Base-by-base conservation (phyloP, 441 rosid species). In the Isatis lusitanica region DNA sequence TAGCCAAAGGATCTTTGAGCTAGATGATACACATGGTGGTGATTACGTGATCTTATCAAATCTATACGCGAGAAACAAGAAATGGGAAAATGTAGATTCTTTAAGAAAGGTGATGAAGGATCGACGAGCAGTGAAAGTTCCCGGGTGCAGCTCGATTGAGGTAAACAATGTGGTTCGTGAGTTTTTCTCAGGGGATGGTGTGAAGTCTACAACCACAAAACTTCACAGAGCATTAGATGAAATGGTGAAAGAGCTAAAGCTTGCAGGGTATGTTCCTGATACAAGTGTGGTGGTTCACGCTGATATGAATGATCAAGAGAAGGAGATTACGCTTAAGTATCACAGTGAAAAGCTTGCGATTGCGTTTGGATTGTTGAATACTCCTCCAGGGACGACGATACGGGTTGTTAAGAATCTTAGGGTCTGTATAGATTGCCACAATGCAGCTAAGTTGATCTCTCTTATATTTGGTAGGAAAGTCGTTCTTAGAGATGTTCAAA, bases 111-210 rank as follows among this genome's bases (percentile, higher is more conserved):
- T 82, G 71, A 90, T 90, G 94, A 84, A 68, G 1, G 84, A 84
- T 57, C 85, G 81, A 77, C 86, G 81, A 3, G 89, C 53, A 2
- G 86, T 82, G 9, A 92, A 92, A 79, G 73, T 90, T 80, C 97
- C 96, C 4, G 96, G 97, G 9, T 85, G 89, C 73, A 92, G 97
- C 66, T 90, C 92, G 21, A 82, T 88, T 62, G 94, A 92, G 76
- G 78, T 90, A 46, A 79, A 90, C 70, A 89, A 84, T 52, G 76
- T 83, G 10, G 98, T 86, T 56, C 92, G 83, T 66, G 98, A 93
- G 74, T 93, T 93, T 83, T 89, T 93, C 79, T 88, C 95, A 21
- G 90, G 97, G 40, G 95, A 86, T 59, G 89, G 81, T 44, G 90
- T 85, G 59, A 61, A 68, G 63, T 74, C 85, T 43, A 28, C 15